phyloP scores from a whole-genome alignment of 2,329 filamentous ascomycete species.

The Pseudogymnoascus verrucosus region DNA sequence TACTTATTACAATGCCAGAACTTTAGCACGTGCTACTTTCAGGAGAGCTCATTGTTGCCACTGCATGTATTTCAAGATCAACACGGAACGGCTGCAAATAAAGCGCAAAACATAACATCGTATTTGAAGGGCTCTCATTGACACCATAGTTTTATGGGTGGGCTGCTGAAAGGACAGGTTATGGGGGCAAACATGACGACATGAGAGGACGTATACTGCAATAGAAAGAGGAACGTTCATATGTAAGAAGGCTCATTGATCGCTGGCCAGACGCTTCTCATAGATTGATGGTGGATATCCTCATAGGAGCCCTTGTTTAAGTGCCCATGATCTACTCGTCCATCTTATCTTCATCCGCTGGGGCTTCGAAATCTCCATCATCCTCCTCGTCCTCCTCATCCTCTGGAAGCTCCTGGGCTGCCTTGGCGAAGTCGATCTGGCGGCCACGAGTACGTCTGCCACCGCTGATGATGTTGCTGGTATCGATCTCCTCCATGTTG shows the following conservation, averaged over 20 bases:
- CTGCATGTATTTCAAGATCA: background rate
- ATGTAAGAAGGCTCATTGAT: background rate
- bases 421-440: constrained; percentile 88
- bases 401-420: constrained; percentile 66
- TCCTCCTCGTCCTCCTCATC: constrained; percentile 77
- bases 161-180: background rate
- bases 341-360: constrained; percentile 62
- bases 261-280: constrained; percentile 7
- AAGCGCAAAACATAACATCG: background rate
- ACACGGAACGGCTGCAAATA: background rate
- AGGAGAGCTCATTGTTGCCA: background rate
- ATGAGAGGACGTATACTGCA: background rate
- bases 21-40: background rate
- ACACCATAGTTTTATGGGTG: background rate
- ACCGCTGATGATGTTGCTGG: constrained; percentile 72
- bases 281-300: background rate
- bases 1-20: background rate
- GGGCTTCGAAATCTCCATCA: constrained; percentile 56
- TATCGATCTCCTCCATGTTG: constrained; percentile 85
- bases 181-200: background rate
- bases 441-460: constrained; percentile 84
- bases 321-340: constrained; percentile 37
- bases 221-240: background rate
- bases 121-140: background rate
- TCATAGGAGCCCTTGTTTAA: background rate